Base-by-base conservation (phyloP, 2,329 filamentous ascomycete species). In the Cordyceps cateniannulata region DNA sequence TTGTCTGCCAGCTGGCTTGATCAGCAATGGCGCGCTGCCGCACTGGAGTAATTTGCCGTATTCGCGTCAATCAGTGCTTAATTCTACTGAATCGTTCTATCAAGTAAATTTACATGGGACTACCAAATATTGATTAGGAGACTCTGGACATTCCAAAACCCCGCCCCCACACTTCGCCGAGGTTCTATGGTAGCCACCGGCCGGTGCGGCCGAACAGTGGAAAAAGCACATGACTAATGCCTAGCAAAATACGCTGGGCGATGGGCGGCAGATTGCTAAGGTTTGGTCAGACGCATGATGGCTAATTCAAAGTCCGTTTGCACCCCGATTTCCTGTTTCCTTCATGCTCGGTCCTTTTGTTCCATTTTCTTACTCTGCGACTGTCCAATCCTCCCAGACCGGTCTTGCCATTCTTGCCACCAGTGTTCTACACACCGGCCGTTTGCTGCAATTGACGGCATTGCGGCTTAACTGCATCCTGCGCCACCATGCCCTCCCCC, bases 131-230 rank as follows among this genome's bases (percentile, higher is more conserved):
- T 29, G 27, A 38, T 12, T 16, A 16, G 35, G 5, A 38, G 38
- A 42, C 38, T 18, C 14, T n/a, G 38, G 38, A 42, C 27, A 56
- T 56, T 47, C 52, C 24, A 55, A 32, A 55, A 52, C 55, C 35
- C 59, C 62, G 50, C 54, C 55, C 60, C 58, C 59, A 63, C 50
- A 52, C 12, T 63, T 25, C 62, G 58, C 49, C 61, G 47, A 62
- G 63, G 61, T 59, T 65, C 62, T 59, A 48, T 57, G 51, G 59
- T 47, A 53, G 57, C 60, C 29, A 50, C 56, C 59, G 49, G 42
- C 40, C 45, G 45, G 38, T 29, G 40, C 59, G 59, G 44, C 52
- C 59, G 54, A 48, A 22, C 24, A 42, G 38, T n/a, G 25, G 24
- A 42, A 42, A n/a, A 60, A 47, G 53, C 62, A 52, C 48, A 61